These are phyloP conservation scores for Phytophthora pluvialis DNA, from an alignment of 352 stramenopile species.

Conservation along the genomic window DNA sequence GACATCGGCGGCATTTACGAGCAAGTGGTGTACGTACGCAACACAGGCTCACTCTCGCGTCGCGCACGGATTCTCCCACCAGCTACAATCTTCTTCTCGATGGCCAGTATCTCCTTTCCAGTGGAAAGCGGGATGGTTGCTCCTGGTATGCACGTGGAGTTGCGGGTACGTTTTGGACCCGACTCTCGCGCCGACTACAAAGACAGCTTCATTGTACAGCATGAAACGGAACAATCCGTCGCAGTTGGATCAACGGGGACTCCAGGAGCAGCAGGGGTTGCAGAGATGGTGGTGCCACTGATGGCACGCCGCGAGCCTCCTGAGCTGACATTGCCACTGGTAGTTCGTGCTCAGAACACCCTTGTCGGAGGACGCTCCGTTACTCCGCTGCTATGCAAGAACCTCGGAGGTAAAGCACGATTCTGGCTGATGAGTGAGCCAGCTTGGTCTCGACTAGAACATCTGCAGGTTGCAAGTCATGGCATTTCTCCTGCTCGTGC, in stretches of 20 bases:
- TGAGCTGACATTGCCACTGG: conserved; percentile 68
- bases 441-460: conserved; percentile 46
- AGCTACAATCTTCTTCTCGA: conserved; percentile 66
- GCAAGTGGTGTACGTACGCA: conserved; percentile 69
- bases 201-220: conserved; percentile 61
- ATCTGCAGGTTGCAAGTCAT: conserved; percentile 13
- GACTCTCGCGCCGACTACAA: conserved; percentile 83
- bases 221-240: conserved; percentile 45
- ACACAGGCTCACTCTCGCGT: conserved; percentile 58
- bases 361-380: conserved; percentile 62
- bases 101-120: conserved; percentile 60
- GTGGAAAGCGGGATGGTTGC: conserved; percentile 64
- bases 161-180: conserved; percentile 67
- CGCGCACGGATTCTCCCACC: conserved; percentile 71
- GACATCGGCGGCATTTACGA: conserved; percentile 82
- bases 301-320: conserved; percentile 57
- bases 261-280: conserved; percentile 23
- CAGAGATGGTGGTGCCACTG: conserved; percentile 51
- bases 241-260: conserved; percentile 13
- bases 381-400: conserved; percentile 60
- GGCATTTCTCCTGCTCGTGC: conserved; percentile 17
- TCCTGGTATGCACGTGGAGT: conserved; percentile 70
- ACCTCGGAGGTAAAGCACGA: conserved; percentile 60
- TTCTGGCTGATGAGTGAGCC: conserved; percentile 79
- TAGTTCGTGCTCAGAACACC: conserved; percentile 61